Conservation (phyloP, 2,329 filamentous ascomycete species). For the Colletotrichum horii region DNA sequence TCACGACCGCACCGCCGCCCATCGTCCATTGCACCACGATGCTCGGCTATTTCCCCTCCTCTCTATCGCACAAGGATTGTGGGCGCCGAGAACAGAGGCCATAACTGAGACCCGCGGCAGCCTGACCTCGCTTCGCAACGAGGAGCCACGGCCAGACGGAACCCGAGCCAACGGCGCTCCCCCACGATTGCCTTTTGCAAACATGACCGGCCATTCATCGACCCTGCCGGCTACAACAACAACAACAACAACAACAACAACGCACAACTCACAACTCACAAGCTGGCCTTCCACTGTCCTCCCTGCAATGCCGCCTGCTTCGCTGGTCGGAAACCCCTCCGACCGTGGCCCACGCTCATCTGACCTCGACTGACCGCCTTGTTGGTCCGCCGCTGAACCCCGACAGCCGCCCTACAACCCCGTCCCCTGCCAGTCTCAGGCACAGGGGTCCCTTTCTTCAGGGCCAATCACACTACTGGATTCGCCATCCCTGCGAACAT, state of each 20-base stretch:
- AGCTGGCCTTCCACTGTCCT: neutral
- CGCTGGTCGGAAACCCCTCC: slow-evolving; percentile 1
- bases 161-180: slow-evolving; percentile 13
- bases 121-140: neutral
- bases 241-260: neutral
- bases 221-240: neutral
- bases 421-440: slow-evolving; percentile 9
- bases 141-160: neutral
- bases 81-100: neutral
- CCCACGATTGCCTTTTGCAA: neutral
- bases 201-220: neutral
- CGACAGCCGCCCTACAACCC: slow-evolving; percentile 9
- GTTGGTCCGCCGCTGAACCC: neutral
- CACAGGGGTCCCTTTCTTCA: neutral
- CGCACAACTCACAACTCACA: neutral
- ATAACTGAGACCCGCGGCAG: neutral
- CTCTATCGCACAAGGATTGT: neutral
- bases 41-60: neutral
- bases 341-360: slow-evolving; percentile 9
- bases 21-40: neutral
- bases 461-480: slow-evolving; percentile 2
- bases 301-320: neutral
- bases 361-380: slow-evolving; percentile 21
- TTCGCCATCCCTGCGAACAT: slow-evolving; percentile 15
- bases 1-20: neutral